phyloP scores from a whole-genome alignment of 441 rosid genomes.

The Biscutella laevigata region DNA sequence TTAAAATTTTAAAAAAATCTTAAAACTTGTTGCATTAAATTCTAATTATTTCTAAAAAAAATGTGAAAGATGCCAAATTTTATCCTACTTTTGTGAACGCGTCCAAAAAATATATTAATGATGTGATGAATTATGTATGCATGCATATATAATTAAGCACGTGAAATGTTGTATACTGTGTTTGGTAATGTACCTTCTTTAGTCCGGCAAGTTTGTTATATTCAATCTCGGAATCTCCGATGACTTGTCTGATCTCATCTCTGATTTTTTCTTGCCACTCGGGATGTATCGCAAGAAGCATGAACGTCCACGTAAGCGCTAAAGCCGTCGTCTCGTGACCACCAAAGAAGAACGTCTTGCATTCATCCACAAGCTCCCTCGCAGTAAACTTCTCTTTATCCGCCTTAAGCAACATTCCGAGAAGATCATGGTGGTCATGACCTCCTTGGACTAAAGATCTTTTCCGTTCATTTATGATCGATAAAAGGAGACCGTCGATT shows the following conservation, averaged over 20 bases:
- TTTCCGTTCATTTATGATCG: conserved; percentile 48
- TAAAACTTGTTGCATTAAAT: too few species aligned
- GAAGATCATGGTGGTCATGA: conserved; percentile 37
- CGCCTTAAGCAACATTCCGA: conserved; percentile 47
- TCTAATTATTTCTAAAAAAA: neutral
- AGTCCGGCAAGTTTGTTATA: conserved; percentile 60
- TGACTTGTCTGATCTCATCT: conserved; percentile 63
- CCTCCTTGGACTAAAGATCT: conserved; percentile 17
- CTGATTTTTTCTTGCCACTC: conserved; percentile 72
- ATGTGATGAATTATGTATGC: too few species aligned
- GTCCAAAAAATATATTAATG: too few species aligned
- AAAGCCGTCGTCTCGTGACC: conserved; percentile 95
- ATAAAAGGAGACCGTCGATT: conserved; percentile 50
- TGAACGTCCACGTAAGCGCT: conserved; percentile 75
- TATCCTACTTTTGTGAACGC: neutral
- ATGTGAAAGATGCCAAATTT: conserved; percentile 8
- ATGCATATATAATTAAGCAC: conserved; percentile 17
- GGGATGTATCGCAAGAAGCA: conserved; percentile 65
- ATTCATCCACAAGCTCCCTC: conserved; percentile 72
- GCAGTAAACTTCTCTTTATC: conserved; percentile 42
- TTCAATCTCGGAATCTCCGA: conserved; percentile 49
- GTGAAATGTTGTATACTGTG: conserved; percentile 9
- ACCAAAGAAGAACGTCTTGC: conserved; percentile 91
- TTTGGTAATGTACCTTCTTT: conserved; percentile 56
- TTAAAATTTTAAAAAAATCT: too few species aligned